phyloP scores from a whole-genome alignment of 352 stramenopile species.

The Phytophthora pluvialis region DNA sequence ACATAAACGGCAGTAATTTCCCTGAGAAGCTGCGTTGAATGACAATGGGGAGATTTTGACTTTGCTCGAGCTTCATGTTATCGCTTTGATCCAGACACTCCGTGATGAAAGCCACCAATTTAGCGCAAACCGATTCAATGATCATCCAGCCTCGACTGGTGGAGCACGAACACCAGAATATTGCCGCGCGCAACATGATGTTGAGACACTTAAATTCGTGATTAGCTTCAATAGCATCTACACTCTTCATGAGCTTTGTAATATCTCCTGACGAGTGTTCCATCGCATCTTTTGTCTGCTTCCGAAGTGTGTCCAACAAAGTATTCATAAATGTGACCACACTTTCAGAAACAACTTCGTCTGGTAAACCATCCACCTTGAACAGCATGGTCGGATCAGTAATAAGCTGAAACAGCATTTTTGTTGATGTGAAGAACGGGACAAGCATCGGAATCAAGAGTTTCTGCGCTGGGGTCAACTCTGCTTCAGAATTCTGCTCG shows the following conservation, averaged over 20 bases:
- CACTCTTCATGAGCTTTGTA: constrained; percentile 15
- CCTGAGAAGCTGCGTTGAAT: constrained; percentile 69
- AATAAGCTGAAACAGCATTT: constrained; percentile 88
- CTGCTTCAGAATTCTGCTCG: constrained; percentile 20
- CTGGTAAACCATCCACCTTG: constrained; percentile 17
- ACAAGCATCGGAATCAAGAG: constrained; percentile 84
- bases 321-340: constrained; percentile 59
- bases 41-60: constrained; percentile 32
- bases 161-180: constrained; percentile 79
- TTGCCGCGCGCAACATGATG: constrained; percentile 65
- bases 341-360: constrained; percentile 31
- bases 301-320: constrained; percentile 63
- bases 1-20: constrained; percentile 77
- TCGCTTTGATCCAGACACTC: constrained; percentile 40
- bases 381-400: constrained; percentile 48
- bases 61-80: constrained; percentile 25
- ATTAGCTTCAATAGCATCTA: constrained; percentile 57
- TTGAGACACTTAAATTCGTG: constrained; percentile 87
- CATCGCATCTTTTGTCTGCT: constrained; percentile 32
- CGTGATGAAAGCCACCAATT: constrained; percentile 60
- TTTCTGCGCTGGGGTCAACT: constrained; percentile 54
- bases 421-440: constrained; percentile 80
- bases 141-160: constrained; percentile 61
- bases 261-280: constrained; percentile 14
- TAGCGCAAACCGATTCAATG: constrained; percentile 54